These are phyloP conservation scores for Fusarium drepaniforme DNA, from an alignment of 2,329 filamentous ascomycete genomes.

Conservation along the genomic window DNA sequence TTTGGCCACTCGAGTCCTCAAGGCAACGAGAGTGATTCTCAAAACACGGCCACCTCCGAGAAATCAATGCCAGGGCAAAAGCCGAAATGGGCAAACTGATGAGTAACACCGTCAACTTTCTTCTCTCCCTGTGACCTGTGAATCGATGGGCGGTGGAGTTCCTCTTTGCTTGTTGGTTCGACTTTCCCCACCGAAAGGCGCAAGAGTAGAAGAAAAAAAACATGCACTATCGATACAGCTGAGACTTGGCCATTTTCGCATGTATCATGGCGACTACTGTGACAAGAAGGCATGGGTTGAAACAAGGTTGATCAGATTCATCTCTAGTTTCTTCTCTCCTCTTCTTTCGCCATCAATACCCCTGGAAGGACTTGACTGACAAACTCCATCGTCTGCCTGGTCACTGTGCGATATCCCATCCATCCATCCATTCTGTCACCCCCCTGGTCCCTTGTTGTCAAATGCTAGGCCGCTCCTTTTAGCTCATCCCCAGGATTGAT, in stretches of 20 bases:
- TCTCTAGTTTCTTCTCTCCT: not conserved
- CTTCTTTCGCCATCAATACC: not conserved
- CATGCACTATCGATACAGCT: conserved; percentile 20
- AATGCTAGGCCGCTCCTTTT: conserved; percentile 4
- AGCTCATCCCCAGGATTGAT: conserved; percentile 36
- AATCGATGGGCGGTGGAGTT: conserved; percentile 21
- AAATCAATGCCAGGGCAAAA: not conserved
- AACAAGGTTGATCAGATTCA: not conserved
- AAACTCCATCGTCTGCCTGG: not conserved
- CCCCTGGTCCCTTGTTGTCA: conserved; percentile 1
- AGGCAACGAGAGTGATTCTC: not conserved
- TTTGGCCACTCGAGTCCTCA: not conserved
- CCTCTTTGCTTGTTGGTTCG: conserved; percentile 13
- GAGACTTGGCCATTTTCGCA: not conserved
- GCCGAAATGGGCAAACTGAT: conserved; percentile 6
- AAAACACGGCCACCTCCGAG: not conserved
- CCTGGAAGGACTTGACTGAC: not conserved
- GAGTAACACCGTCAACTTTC: conserved; percentile 6
- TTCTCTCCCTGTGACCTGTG: conserved; percentile 15
- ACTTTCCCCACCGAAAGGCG: conserved; percentile 4
- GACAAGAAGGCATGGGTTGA: not conserved
- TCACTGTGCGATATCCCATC: not conserved
- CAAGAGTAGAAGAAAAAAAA: not conserved
- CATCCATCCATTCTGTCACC: conserved; percentile 8
- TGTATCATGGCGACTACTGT: not conserved